These are phyloP conservation scores for Trichomonascus vanleenenianus DNA, from an alignment of 805 yeast species.

Conservation along the genomic window DNA sequence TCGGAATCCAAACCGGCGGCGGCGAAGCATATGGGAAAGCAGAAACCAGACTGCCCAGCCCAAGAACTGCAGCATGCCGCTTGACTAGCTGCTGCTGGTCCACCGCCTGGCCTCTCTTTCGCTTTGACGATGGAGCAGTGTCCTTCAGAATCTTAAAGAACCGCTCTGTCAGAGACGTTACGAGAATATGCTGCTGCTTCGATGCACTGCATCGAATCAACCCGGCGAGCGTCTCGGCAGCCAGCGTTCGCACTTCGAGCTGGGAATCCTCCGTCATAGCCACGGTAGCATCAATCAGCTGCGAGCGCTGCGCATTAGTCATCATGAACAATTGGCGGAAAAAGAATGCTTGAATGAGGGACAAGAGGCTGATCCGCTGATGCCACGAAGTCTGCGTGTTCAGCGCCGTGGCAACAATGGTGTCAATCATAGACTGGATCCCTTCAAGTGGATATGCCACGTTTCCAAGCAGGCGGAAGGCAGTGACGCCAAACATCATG, in stretches of 20 bases:
- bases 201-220: constrained; percentile 58
- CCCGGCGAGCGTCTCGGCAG: constrained; percentile 70
- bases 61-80: constrained; percentile 81
- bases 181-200: constrained; percentile 33
- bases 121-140: constrained; percentile 14
- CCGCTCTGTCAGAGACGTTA: constrained; percentile 35
- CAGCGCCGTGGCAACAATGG: constrained; percentile 36
- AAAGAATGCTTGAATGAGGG: constrained; percentile 62
- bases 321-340: constrained; percentile 59
- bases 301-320: constrained; percentile 36
- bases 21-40: constrained; percentile 92
- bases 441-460: constrained; percentile 39
- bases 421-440: constrained; percentile 35
- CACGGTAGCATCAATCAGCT: constrained; percentile 45
- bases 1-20: constrained; percentile 86
- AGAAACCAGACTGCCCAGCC: constrained; percentile 77
- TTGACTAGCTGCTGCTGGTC: constrained; percentile 33
- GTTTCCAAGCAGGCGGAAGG: constrained; percentile 41
- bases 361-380: constrained; percentile 60
- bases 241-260: constrained; percentile 66
- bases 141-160: constrained; percentile 40
- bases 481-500: constrained; percentile 35
- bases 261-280: constrained; percentile 52
- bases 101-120: constrained; percentile 3
- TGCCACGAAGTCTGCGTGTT: constrained; percentile 38